Percentiles rank a stretch among this genome's conserved stretches.
Conservation (phyloP, 1,284 basidiomycete species). For the Pterulicium gracile region DNA sequence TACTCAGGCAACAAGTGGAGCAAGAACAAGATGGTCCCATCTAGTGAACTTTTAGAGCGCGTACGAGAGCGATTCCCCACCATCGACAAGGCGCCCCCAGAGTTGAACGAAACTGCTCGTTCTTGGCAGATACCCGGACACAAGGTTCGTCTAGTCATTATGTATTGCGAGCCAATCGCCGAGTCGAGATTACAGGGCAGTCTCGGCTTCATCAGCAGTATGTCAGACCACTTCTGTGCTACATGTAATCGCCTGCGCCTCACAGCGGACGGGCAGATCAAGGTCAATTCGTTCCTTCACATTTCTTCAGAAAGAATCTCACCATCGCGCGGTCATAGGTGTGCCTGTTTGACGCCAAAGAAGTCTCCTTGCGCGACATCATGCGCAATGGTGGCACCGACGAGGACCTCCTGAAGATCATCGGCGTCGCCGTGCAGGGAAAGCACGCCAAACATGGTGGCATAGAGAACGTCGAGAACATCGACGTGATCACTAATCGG, state of each 20-base stretch:
- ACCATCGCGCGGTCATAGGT: conserved; percentile 34
- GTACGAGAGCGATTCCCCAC: conserved; percentile 38
- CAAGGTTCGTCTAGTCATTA: conserved; percentile 9
- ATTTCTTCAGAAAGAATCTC: conserved; percentile 1
- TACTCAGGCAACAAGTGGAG: conserved; percentile 76
- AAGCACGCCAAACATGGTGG: conserved; percentile 82
- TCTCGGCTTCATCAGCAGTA: conserved; percentile 84
- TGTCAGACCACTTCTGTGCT: conserved; percentile 88
- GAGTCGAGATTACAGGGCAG: conserved; percentile 32
- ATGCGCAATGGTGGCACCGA: conserved; percentile 59
- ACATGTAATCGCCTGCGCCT: conserved; percentile 78
- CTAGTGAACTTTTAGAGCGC: conserved; percentile 44
- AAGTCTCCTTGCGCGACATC: conserved; percentile 71
- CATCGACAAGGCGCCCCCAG: conserved; percentile 45
- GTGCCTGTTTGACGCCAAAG: conserved; percentile 79
- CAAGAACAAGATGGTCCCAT: conserved; percentile 71
- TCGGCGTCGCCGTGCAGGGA: conserved; percentile 55
- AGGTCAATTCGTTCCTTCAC: conserved; percentile 35
- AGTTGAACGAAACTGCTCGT: conserved; percentile 73
- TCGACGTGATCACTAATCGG: conserved; percentile 65
- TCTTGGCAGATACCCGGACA: conserved; percentile 70
- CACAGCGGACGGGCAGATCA: conserved; percentile 84
- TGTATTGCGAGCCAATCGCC: neutral
- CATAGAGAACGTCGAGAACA: conserved; percentile 74
- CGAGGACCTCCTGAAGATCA: conserved; percentile 48